Evolutionary conservation across 305 asterid genomes (phyloP), one percentile per base, ranked within the genome.

Genomic region (Ilex paraguariensis): DNA sequence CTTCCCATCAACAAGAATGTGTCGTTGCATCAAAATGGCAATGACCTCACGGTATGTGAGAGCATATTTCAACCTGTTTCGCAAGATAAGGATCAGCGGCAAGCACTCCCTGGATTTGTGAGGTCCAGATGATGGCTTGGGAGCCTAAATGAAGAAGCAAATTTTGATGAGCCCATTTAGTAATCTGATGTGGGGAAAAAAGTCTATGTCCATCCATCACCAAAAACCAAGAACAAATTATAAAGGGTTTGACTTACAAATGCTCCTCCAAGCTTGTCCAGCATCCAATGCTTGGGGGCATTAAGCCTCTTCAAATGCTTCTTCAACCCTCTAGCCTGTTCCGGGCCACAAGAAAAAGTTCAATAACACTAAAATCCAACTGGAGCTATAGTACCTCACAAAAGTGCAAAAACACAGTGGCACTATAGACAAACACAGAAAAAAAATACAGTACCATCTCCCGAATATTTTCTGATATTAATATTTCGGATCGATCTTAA

Each of bases 201-300:
- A 21, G 28, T 21, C 42, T 36, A 36, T 36, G 7, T 36, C 6
- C 1, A 36, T 36, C 7, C 6, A 36, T 36, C 42, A 4, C 4
- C 13, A 13, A 11, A 46, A 10, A 36, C 6, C 9, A 8, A 8
- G 42, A 36, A 6, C 9, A 28, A 10, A 28, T 15, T 15, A 4
- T 48, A 10, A 39, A 14, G 40, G 21, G 30, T 21, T 62, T 33
- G 30, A 76, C 95, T 78, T 71, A 86, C 88, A 60, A 80, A 86
- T 49, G 91, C 87, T 62, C 91, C 89, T 57, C 95, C 95, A 61
- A 84, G 83, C 74, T 84, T 84, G 72, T 82, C 89, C 71, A 84
- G 62, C 87, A 84, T 87, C 95, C 87, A 84, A 54, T 87, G 95
- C 17, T 81, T 84, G 0, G 95, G 95, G 66, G 95, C 87, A 86